phyloP scores from a whole-genome alignment of 345 rosid species.

The Gossypium ekmanianum region DNA sequence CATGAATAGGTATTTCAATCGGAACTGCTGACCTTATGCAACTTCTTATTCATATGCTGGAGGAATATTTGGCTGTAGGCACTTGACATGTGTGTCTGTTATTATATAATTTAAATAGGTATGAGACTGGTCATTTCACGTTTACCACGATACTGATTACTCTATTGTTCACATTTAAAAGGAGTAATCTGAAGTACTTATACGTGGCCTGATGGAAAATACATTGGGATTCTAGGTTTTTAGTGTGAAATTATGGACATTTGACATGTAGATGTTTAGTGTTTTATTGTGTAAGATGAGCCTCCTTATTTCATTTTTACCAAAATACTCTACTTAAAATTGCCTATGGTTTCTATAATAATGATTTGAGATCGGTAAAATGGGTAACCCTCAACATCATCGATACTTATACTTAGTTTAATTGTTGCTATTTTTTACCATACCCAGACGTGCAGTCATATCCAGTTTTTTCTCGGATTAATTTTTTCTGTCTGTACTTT shows the following conservation, averaged over 20 bases:
- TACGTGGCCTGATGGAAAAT: neutral
- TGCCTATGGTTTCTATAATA: neutral
- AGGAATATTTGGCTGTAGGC: neutral
- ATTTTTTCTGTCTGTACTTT: neutral
- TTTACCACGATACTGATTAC: neutral
- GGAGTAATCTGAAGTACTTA: too few species aligned
- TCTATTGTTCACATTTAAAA: too few species aligned
- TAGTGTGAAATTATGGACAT: neutral
- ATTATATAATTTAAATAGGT: neutral
- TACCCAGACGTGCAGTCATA: neutral
- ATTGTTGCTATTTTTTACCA: neutral
- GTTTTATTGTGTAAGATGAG: neutral
- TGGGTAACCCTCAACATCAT: neutral
- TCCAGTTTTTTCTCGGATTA: neutral
- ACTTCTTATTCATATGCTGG: constrained; percentile 4
- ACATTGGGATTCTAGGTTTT: neutral
- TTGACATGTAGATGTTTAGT: neutral
- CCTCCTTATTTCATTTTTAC: neutral
- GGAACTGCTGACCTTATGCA: constrained; percentile 1
- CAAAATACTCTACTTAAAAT: neutral
- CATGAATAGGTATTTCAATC: constrained; percentile 62
- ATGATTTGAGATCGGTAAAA: neutral
- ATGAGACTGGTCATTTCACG: neutral
- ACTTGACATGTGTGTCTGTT: neutral
- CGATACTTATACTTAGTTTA: neutral